Evolutionary conservation across 1,284 basidiomycete genomes (phyloP).

Genomic region (Sporisorium graminicola): DNA sequence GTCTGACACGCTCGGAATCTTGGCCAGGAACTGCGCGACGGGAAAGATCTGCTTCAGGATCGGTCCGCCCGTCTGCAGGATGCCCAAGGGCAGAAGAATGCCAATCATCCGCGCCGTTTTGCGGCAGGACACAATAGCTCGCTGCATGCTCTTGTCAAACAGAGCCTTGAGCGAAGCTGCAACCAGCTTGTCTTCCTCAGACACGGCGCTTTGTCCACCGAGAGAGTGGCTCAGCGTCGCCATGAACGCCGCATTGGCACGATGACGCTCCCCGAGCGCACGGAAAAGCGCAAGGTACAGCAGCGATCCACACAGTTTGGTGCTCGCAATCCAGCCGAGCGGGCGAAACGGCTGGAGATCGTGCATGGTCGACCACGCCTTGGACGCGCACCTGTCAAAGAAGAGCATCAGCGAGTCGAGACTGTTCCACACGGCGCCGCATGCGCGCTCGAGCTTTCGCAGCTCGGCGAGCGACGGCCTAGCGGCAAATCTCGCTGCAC

Average conservation of each 20-base stretch:
- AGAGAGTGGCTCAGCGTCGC: conserved; percentile 39
- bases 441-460: conserved; percentile 55
- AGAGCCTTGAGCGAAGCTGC: conserved; percentile 48
- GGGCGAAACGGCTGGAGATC: conserved; percentile 58
- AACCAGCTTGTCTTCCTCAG: conserved; percentile 44
- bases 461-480: conserved; percentile 53
- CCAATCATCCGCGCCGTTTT: conserved; percentile 53
- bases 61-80: conserved; percentile 59
- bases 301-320: conserved; percentile 56
- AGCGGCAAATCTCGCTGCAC: conserved; percentile 28
- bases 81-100: conserved; percentile 50
- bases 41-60: conserved; percentile 55
- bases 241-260: conserved; percentile 51
- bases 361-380: conserved; percentile 58
- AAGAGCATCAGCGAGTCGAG: conserved; percentile 62
- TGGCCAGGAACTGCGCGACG: conserved; percentile 59
- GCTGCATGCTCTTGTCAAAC: conserved; percentile 53
- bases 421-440: conserved; percentile 58
- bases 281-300: conserved; percentile 58
- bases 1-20: conserved; percentile 47
- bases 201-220: conserved; percentile 28
- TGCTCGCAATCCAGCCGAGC: conserved; percentile 52
- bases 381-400: conserved; percentile 59
- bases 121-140: conserved; percentile 50
- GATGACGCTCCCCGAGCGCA: conserved; percentile 51